Evolutionary conservation across 106 monocot species (phyloP).

Genomic region (Dactylorhiza incarnata): DNA sequence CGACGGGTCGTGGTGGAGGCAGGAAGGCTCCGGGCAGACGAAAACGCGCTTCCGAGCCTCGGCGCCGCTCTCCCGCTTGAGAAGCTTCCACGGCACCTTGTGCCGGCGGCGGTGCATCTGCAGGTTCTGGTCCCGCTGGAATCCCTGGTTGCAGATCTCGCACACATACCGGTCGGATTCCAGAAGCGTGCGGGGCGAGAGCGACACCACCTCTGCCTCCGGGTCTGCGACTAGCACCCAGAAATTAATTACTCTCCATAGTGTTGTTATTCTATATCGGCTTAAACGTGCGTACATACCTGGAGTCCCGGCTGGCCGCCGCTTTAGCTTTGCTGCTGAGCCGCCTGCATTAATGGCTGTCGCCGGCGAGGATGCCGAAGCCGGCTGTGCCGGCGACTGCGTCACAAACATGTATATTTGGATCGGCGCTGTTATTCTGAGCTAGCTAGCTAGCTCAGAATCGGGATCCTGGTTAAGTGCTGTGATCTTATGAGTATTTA

Average conservation of each 20-base stretch:
- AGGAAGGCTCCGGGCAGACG: constrained; percentile 89
- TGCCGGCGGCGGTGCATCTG: constrained; percentile 96
- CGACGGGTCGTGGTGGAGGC: constrained; percentile 78
- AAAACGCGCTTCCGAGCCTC: constrained; percentile 64
- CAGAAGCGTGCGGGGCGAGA: constrained; percentile 78
- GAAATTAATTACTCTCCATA: not conserved
- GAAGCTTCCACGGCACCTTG: constrained; percentile 96
- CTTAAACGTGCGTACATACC: constrained; percentile 20
- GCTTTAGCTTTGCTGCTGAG: constrained; percentile 41
- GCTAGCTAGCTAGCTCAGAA: not conserved
- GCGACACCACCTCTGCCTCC: constrained; percentile 84
- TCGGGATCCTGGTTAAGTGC: too few species aligned
- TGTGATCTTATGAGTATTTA: not conserved
- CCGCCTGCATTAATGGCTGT: constrained; percentile 7
- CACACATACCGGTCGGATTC: constrained; percentile 95
- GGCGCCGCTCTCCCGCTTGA: constrained; percentile 49
- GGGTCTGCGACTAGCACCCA: constrained; percentile 40
- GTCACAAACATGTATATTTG: constrained; percentile 16
- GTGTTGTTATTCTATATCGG: not conserved
- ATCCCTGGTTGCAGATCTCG: constrained; percentile 94
- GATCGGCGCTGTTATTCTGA: not conserved
- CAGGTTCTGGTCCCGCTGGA: constrained; percentile 92
- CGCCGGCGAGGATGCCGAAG: constrained; percentile 4
- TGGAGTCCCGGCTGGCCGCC: constrained; percentile 75
- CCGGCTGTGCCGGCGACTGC: constrained; percentile 9